Evolutionary conservation across 495 filamentous ascomycete species (phyloP).

Genomic region (Xylaria telfairii): DNA sequence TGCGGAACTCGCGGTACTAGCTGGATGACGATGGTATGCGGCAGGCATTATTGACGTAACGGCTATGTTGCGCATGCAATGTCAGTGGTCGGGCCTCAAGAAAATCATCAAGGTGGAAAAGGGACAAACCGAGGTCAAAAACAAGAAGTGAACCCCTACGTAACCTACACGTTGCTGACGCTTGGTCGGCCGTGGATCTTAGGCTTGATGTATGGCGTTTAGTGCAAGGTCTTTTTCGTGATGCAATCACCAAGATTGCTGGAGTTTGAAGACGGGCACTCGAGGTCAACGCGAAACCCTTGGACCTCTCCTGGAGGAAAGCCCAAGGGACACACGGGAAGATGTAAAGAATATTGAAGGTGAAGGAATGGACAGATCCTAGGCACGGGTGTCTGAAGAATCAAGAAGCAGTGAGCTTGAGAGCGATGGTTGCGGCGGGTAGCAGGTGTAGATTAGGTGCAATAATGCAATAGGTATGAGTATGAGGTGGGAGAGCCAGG

Average conservation of each 20-base stretch:
- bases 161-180: neutral
- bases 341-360: conserved; percentile 1
- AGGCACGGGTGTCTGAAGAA: conserved; percentile 7
- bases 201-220: neutral
- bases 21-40: conserved; percentile 30
- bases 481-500: neutral
- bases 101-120: neutral
- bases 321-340: neutral
- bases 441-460: conserved; percentile 1
- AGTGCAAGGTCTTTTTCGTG: neutral
- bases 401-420: neutral
- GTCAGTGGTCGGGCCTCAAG: neutral
- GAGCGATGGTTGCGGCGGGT: neutral
- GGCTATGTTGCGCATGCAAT: neutral
- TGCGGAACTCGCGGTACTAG: conserved; percentile 10
- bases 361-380: conserved; percentile 21
- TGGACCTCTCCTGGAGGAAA: neutral
- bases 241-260: neutral
- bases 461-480: conserved; percentile 17
- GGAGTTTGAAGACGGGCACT: neutral
- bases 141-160: neutral
- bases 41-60: conserved; percentile 20
- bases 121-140: neutral
- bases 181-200: neutral
- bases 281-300: neutral